A percentile compares a stretch with the other conserved stretches of the same genome.
Evolutionary conservation across 208 protist species (phyloP).

Genomic region (Strigomonas culicis): DNA sequence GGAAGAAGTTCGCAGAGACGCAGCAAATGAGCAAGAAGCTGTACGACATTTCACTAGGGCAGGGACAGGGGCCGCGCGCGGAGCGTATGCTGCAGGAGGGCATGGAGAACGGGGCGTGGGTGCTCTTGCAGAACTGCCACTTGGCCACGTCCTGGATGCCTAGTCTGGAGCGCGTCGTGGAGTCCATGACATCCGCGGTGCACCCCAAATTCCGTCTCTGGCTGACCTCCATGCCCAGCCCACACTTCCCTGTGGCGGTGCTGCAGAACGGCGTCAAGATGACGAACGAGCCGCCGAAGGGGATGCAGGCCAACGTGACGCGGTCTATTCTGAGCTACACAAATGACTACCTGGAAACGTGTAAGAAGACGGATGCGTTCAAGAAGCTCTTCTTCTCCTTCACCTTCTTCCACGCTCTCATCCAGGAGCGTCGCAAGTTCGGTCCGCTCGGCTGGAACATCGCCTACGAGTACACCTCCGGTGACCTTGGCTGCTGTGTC

Average conservation of each 20-base stretch:
- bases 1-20: conserved; percentile 96
- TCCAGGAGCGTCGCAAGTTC: conserved; percentile 98
- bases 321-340: conserved; percentile 82
- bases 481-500: conserved; percentile 94
- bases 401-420: conserved; percentile 97
- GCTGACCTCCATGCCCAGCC: conserved; percentile 98
- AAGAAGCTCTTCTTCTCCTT: conserved; percentile 97
- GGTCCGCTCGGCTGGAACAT: conserved; percentile 99
- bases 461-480: conserved; percentile 97
- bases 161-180: conserved; percentile 95
- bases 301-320: conserved; percentile 95
- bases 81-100: conserved; percentile 93
- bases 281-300: conserved; percentile 99
- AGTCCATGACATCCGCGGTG: conserved; percentile 82
- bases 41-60: conserved; percentile 96
- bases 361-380: conserved; percentile 85
- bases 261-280: conserved; percentile 99
- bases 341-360: conserved; percentile 85
- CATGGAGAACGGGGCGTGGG: conserved; percentile 95
- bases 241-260: conserved; percentile 97
- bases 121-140: conserved; percentile 98
- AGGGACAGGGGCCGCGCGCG: conserved; percentile 97
- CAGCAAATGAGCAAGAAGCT: conserved; percentile 96
- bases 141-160: conserved; percentile 98
- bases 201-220: conserved; percentile 98